Base-by-base conservation (phyloP, 2,329 filamentous ascomycete genomes). In the Fusarium begoniae region DNA sequence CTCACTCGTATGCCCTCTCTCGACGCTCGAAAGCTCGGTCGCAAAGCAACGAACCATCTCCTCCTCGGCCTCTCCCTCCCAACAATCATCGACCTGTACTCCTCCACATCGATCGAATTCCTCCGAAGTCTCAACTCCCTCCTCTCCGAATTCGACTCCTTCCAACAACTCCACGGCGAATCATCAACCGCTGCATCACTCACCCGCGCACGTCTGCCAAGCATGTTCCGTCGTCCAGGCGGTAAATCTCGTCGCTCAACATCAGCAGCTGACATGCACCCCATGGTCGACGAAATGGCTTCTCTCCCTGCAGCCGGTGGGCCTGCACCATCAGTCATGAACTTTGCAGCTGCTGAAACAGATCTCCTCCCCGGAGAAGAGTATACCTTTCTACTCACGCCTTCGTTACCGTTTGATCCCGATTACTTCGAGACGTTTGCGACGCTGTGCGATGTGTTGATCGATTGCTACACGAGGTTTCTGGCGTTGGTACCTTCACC, bases 391-490 rank as follows among this genome's bases (percentile, higher is more conserved):
- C 87, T 99, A 4, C 88, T 98, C 26, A 98, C 96, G n/a, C 96
- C 96, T 0, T 92, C 91, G 22, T 85, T 99, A 54, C 96, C 96
- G 0, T 99, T 99, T 80, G 95, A 98, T 74, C 96, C 96, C 0
- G 96, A 99, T 83, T 99, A 98, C 79, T 96, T 96, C 82, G 95
- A 97, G 84, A 98, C 95, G 0, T 98, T 98, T 84, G 93, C 95
- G 20, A 98, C 96, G 18, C 87, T 99, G 12, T 98, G 96, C 84
- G 96, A 99, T 80, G 94, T 97, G 7, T 85, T 99, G 70, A 97
- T 98, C 77, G 96, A 98, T 81, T 94, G 92, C 79, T 99, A 99
- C 83, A 91, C 91, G 41, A 90, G 91, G 62, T 90, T 99, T 35
- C 85, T 97, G 77, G 87, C 87, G 48, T 86, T 99, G 67, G 86